phyloP scores from a whole-genome alignment of 225 moss, liverwort and hornwort species.

The Marchantia paleacea region DNA sequence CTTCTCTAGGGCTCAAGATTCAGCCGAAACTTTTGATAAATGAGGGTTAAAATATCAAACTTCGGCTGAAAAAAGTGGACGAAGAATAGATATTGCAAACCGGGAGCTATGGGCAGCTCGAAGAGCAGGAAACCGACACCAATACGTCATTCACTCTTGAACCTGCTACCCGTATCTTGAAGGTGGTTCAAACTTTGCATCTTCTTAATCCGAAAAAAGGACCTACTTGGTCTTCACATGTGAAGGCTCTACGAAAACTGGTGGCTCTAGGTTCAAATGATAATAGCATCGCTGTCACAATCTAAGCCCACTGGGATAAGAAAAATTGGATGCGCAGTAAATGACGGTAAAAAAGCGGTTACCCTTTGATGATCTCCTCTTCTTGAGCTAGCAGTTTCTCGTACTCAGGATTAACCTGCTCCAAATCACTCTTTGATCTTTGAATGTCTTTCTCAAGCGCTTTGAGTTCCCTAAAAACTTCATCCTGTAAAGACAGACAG shows the following conservation, averaged over 20 bases:
- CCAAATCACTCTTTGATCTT: slow-evolving; percentile 60
- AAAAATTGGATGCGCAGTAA: neutral
- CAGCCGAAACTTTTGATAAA: too few relatives aligned
- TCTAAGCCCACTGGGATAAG: neutral
- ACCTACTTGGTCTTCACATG: neutral
- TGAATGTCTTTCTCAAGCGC: slow-evolving; percentile 75
- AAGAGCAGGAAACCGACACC: too few relatives aligned
- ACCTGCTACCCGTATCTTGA: too few relatives aligned
- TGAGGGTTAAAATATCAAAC: too few relatives aligned
- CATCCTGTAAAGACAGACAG: slow-evolving; percentile 49
- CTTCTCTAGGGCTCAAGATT: too few relatives aligned
- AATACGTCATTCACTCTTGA: too few relatives aligned
- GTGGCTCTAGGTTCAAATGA: neutral
- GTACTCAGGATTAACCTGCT: slow-evolving; percentile 63
- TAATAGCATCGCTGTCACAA: neutral
- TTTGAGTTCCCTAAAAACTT: slow-evolving; percentile 72
- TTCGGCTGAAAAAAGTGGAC: too few relatives aligned
- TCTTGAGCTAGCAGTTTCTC: slow-evolving; percentile 67
- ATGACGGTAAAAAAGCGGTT: neutral
- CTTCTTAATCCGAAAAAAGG: too few relatives aligned
- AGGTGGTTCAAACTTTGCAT: too few relatives aligned
- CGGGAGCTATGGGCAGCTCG: too few relatives aligned
- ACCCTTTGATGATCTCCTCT: slow-evolving; percentile 76
- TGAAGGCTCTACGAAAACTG: neutral
- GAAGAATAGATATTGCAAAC: too few relatives aligned